Percentiles rank a stretch among this genome's conserved stretches.
phyloP scores from a whole-genome alignment of 2,329 filamentous ascomycete genomes.

The Aplosporella prunicola region DNA sequence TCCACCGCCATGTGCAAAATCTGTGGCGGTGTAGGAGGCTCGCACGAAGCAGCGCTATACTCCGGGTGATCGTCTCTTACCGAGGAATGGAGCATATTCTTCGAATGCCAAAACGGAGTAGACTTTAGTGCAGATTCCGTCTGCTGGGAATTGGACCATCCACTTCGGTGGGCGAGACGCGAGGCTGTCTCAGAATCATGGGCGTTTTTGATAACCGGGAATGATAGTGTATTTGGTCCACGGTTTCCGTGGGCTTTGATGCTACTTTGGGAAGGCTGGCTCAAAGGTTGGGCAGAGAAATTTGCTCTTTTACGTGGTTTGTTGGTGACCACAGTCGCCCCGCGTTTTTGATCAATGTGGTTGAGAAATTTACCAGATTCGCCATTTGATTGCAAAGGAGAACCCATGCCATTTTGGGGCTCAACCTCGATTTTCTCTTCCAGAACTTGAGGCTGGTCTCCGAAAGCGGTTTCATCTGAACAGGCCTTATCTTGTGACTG shows the following conservation, averaged over 20 bases:
- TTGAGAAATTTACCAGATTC: constrained; percentile 10
- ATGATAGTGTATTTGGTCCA: constrained; percentile 46
- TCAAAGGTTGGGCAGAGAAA: too few species aligned
- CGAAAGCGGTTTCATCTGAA: too few species aligned
- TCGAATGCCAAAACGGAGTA: constrained; percentile 12
- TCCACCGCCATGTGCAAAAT: constrained; percentile 15
- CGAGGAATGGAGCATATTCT: constrained; percentile 21
- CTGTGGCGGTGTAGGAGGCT: constrained; percentile 15
- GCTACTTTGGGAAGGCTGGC: constrained; percentile 31
- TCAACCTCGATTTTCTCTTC: too few species aligned
- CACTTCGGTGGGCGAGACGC: constrained; percentile 55
- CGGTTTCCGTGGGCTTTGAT: constrained; percentile 27
- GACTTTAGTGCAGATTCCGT: constrained; percentile 21
- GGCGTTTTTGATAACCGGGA: constrained; percentile 69
- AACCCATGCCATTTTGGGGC: too few species aligned
- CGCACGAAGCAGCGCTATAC: constrained; percentile 13
- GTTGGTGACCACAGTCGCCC: too few species aligned
- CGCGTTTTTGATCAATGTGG: too few species aligned
- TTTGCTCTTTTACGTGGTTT: too few species aligned
- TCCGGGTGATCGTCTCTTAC: constrained; percentile 24
- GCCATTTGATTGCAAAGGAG: constrained; percentile 6
- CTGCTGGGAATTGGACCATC: constrained; percentile 40
- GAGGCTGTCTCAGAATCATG: constrained; percentile 53
- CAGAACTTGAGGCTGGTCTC: too few species aligned
- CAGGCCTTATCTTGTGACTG: too few species aligned